These are phyloP conservation scores for Sporothrix schenckii DNA, from an alignment of 2,329 filamentous ascomycete genomes.

Conservation along the genomic window DNA sequence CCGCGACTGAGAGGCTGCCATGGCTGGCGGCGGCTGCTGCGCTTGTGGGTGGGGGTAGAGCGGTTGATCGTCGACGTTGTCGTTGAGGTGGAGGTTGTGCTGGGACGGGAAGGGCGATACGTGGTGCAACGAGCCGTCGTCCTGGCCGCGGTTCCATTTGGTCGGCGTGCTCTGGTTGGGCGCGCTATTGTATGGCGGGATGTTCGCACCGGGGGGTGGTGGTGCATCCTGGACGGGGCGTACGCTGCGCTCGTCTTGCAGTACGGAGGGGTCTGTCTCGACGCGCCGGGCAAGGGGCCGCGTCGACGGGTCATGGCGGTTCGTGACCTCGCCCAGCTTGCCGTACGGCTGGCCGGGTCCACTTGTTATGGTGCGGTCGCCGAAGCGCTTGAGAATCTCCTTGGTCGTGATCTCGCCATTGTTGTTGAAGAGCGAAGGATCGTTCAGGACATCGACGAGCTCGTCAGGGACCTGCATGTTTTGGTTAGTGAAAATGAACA, in stretches of 20 bases:
- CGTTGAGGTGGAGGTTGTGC: conserved; percentile 50
- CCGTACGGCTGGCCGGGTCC: conserved; percentile 61
- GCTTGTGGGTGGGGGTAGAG: conserved; percentile 39
- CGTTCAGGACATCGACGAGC: conserved; percentile 80
- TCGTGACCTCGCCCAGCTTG: conserved; percentile 61
- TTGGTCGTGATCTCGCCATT: conserved; percentile 91
- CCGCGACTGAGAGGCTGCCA: neutral
- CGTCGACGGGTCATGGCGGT: conserved; percentile 61
- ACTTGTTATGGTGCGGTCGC: conserved; percentile 62
- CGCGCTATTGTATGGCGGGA: conserved; percentile 36
- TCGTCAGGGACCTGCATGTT: conserved; percentile 81
- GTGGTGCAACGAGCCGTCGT: conserved; percentile 45
- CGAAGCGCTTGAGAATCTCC: conserved; percentile 92
- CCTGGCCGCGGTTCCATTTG: conserved; percentile 52
- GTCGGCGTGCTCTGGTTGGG: conserved; percentile 54
- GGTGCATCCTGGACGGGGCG: conserved; percentile 71
- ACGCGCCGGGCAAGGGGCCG: conserved; percentile 64
- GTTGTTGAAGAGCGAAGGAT: conserved; percentile 78
- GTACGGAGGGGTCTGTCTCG: conserved; percentile 83
- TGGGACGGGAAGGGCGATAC: conserved; percentile 48
- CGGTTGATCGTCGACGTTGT: conserved; percentile 49
- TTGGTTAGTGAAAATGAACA: conserved; percentile 33
- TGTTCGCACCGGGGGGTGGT: conserved; percentile 36
- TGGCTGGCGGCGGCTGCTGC: neutral
- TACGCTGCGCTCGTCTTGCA: conserved; percentile 82